Percentiles rank a stretch among this genome's conserved stretches.
Conservation (phyloP, 2,329 filamentous ascomycete species). For the Fusarium luffae region DNA sequence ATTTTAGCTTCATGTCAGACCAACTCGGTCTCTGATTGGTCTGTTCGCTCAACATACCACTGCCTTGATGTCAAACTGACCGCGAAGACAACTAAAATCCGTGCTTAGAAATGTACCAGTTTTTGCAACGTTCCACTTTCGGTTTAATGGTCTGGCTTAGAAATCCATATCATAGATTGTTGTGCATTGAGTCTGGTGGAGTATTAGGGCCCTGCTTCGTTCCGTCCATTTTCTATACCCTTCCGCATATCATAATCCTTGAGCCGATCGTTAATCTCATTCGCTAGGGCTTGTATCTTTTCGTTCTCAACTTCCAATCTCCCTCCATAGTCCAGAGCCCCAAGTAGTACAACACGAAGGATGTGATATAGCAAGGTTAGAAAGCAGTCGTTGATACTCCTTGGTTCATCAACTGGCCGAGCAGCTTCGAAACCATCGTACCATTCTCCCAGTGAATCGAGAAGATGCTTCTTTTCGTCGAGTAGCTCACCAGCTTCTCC, state of each 20-base stretch:
- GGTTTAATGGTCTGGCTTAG: neutral
- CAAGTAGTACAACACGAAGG: slow-evolving; percentile 51
- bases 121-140: too few species aligned
- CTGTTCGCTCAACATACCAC: neutral
- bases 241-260: slow-evolving; percentile 44
- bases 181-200: too few species aligned
- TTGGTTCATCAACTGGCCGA: slow-evolving; percentile 23
- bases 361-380: slow-evolving; percentile 50
- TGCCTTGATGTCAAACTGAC: neutral
- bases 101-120: neutral
- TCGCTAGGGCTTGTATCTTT: slow-evolving; percentile 47
- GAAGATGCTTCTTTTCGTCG: slow-evolving; percentile 47
- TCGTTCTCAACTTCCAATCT: slow-evolving; percentile 48
- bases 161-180: neutral
- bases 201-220: neutral
- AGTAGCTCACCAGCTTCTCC: slow-evolving; percentile 43
- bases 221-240: neutral
- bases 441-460: slow-evolving; percentile 51
- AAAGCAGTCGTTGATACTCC: slow-evolving; percentile 50
- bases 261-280: slow-evolving; percentile 46
- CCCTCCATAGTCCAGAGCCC: slow-evolving; percentile 46
- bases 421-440: slow-evolving; percentile 44
- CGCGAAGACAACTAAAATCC: neutral
- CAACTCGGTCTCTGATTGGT: neutral
- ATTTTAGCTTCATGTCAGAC: neutral